phyloP scores from a whole-genome alignment of 2,329 filamentous ascomycete species.

The Paecilomyces sp. region DNA sequence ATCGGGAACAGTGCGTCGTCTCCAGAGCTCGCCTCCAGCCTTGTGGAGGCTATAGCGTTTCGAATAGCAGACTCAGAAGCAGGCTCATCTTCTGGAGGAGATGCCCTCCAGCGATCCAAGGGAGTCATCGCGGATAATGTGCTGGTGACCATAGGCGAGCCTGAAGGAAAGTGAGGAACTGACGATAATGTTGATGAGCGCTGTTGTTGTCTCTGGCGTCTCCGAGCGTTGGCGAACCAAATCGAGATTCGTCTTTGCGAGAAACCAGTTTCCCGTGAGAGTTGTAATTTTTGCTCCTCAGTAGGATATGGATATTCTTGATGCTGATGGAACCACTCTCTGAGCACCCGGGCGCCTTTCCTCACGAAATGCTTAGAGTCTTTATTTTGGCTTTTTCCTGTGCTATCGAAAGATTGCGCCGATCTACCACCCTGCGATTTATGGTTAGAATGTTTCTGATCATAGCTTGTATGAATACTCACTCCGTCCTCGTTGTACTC shows the following conservation, averaged over 20 bases:
- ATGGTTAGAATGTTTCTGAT: background rate
- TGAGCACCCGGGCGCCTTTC: conserved; percentile 38
- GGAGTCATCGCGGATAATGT: conserved; percentile 35
- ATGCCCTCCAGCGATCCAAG: conserved; percentile 39
- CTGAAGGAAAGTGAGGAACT: conserved; percentile 25
- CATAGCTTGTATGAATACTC: background rate
- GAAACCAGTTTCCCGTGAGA: conserved; percentile 39
- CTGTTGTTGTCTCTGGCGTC: conserved; percentile 36
- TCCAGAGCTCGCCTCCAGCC: background rate
- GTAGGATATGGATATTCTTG: conserved; percentile 43
- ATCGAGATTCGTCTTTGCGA: conserved; percentile 41
- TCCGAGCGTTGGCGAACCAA: conserved; percentile 47
- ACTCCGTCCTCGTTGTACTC: conserved; percentile 20
- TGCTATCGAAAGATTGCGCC: background rate
- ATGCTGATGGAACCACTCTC: conserved; percentile 42
- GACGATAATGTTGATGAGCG: conserved; percentile 10
- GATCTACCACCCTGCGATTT: background rate
- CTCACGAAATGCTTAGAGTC: conserved; percentile 25
- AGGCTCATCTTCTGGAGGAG: conserved; percentile 42
- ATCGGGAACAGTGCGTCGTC: background rate
- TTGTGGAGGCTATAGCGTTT: conserved; percentile 20
- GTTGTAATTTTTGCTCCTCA: conserved; percentile 37
- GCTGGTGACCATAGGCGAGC: conserved; percentile 38
- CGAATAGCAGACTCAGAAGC: conserved; percentile 34
- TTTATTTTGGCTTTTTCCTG: conserved; percentile 7